A percentile compares a stretch with the other conserved stretches of the same genome.
Evolutionary conservation across 371 early-diverging fungal genomes (phyloP).

Genomic region (Mortierella sp.): DNA sequence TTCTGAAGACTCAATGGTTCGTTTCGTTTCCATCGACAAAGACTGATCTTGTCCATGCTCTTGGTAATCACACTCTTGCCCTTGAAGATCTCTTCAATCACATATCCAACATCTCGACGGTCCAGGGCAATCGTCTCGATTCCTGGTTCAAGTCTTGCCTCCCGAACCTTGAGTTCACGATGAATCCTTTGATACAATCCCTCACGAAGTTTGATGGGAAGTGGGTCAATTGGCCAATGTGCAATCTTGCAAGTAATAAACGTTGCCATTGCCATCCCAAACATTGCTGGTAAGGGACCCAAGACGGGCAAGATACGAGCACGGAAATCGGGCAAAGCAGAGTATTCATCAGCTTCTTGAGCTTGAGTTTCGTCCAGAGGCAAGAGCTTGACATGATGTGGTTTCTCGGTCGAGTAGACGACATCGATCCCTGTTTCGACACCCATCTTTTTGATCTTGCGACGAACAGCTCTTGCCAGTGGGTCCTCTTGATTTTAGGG

Average conservation of each 20-base stretch:
- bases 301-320: conserved; percentile 89
- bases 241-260: conserved; percentile 85
- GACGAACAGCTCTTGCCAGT: conserved; percentile 86
- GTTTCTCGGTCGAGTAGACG: conserved; percentile 94
- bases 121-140: conserved; percentile 66
- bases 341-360: conserved; percentile 86
- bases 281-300: conserved; percentile 92
- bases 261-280: conserved; percentile 92
- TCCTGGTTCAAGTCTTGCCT: conserved; percentile 53
- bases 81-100: conserved; percentile 91
- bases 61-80: conserved; percentile 84
- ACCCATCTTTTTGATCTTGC: conserved; percentile 73
- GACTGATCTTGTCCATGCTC: conserved; percentile 74
- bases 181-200: conserved; percentile 78
- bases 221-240: conserved; percentile 78
- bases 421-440: conserved; percentile 84
- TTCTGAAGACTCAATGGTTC: conserved; percentile 77
- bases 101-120: conserved; percentile 79
- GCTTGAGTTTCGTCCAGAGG: conserved; percentile 83
- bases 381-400: conserved; percentile 82
- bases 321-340: conserved; percentile 90
- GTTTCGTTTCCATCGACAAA: conserved; percentile 81
- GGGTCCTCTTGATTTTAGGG: conserved; percentile 80
- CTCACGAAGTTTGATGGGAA: conserved; percentile 84
- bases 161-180: conserved; percentile 77